Evolutionary conservation across 2,329 filamentous ascomycete species (phyloP).

Genomic region (Epichloe bromicola): DNA sequence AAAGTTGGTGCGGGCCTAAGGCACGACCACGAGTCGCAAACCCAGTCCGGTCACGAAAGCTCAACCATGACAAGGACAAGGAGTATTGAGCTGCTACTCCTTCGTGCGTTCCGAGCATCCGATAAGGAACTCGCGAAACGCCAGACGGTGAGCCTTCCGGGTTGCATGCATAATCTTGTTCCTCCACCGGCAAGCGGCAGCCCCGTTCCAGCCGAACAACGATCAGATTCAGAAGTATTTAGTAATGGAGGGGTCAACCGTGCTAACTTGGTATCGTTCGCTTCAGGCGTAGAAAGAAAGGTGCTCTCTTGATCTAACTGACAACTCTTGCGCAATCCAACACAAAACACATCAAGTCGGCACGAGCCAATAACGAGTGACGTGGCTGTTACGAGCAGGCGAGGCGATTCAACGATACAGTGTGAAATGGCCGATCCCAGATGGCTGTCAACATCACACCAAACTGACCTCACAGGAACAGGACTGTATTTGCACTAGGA

Average conservation of each 20-base stretch:
- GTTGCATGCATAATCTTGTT: neutral
- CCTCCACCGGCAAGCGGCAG: neutral
- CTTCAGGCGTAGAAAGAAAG: too few relatives aligned
- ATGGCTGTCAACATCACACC: neutral
- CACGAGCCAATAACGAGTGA: too few relatives aligned
- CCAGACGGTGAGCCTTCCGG: neutral
- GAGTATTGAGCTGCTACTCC: too few relatives aligned
- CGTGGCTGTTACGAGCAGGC: too few relatives aligned
- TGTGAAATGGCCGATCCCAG: too few relatives aligned
- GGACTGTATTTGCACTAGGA: neutral
- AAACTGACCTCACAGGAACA: neutral
- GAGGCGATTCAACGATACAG: too few relatives aligned
- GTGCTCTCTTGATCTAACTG: too few relatives aligned
- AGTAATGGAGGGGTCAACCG: too few relatives aligned
- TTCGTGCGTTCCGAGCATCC: neutral
- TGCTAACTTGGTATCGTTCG: too few relatives aligned
- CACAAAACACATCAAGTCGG: too few relatives aligned
- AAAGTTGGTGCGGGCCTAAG: slow-evolving; percentile 1
- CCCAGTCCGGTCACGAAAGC: neutral
- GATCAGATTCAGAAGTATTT: neutral
- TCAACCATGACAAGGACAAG: neutral
- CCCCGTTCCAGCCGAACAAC: neutral
- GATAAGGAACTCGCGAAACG: neutral
- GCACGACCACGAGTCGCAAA: neutral
- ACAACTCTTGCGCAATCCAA: too few relatives aligned